Evolutionary conservation across 2,329 filamentous ascomycete genomes (phyloP).

Genomic region (Talaromyces verruculosus): DNA sequence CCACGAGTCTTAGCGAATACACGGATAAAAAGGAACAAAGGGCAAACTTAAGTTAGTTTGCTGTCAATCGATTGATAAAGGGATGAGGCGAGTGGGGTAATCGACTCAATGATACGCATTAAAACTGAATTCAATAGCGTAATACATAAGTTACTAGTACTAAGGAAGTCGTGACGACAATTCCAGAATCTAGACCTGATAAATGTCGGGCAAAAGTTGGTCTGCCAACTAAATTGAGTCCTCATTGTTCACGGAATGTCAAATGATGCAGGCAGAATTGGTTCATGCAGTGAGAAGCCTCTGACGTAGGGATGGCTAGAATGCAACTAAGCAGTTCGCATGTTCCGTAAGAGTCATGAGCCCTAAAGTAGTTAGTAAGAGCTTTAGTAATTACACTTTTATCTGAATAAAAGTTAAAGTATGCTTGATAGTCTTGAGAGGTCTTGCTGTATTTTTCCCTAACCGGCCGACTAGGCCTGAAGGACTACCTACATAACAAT

Average conservation of each 20-base stretch:
- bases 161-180: background rate
- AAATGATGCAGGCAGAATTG: background rate
- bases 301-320: background rate
- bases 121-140: background rate
- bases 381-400: background rate
- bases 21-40: background rate
- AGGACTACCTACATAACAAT: background rate
- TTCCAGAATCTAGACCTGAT: background rate
- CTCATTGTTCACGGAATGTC: background rate
- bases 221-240: background rate
- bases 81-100: background rate
- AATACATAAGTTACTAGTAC: too few relatives aligned
- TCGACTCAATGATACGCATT: background rate
- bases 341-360: background rate
- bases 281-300: conserved; percentile 6
- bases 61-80: background rate
- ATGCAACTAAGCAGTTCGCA: background rate
- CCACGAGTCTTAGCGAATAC: background rate
- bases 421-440: background rate
- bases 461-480: background rate
- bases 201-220: background rate
- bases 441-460: background rate
- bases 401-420: background rate
- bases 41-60: background rate
- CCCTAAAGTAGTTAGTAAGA: background rate